Evolutionary conservation across 2,329 filamentous ascomycete genomes (phyloP), one percentile per base, ranked within the genome.

Genomic region (Fusarium lyarnte): DNA sequence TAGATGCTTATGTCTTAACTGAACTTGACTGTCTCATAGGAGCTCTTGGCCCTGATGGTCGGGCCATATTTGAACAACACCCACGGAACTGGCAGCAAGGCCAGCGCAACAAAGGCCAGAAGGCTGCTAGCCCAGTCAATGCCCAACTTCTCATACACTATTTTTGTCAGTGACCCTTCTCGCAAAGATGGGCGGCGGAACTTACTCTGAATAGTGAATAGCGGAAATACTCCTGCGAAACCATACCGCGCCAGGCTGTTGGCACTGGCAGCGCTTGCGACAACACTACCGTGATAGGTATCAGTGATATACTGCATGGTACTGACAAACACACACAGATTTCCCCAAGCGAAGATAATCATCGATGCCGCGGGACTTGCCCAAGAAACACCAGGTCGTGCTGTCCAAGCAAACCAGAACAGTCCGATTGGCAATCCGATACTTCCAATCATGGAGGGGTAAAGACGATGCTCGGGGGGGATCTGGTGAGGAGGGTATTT

Each of bases 321-420:
- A 59, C 84, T 83, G 68, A 90, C 84, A 72, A 91, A 91, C 5
- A 91, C 81, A 66, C 85, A 88, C 2, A 91, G 78, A 72, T 90
- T 90, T 3, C 89, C 89, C 84, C 87, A 89, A 0, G 87, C 87
- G 74, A 91, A 91, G 0, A 86, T 82, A 6, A 89, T 80, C 12
- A 88, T 86, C 8, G 87, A 85, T 0, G 86, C 78, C 0, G 85
- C 83, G 0, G 87, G 84, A 27, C 84, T 84, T 1, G 83, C 85
- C 87, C 88, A 90, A 7, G 84, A 83, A 3, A 86, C 76, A 11
- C 81, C 81, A 2, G 71, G 63, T 8, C 82, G 78, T 1, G 87
- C 85, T 3, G 86, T 85, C 89, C 89, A 91, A 2, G 84, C 88
- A 70, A 89, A 89, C 87, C 89, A 89, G 74, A 90, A 90, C 14